A percentile compares a stretch with the other conserved stretches of the same genome.
phyloP scores from a whole-genome alignment of 2,329 filamentous ascomycete species.

The Teratosphaeria nubilosa region DNA sequence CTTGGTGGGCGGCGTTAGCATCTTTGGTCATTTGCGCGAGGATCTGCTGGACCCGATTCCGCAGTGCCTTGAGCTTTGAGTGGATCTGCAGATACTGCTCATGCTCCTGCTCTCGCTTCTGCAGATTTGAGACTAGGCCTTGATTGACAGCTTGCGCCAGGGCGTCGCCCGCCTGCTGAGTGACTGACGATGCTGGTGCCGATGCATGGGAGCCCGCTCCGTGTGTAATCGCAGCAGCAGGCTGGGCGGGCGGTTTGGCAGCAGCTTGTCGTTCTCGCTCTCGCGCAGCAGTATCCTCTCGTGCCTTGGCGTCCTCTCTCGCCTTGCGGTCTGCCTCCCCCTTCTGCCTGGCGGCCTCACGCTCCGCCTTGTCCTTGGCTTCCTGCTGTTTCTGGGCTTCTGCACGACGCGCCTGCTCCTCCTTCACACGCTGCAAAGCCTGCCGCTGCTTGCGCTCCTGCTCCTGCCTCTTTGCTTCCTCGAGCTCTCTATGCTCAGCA shows the following conservation, averaged over 20 bases:
- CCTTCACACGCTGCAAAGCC: constrained; percentile 12
- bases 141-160: background rate
- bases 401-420: constrained; percentile 13
- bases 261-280: background rate
- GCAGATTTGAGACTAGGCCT: constrained; percentile 5
- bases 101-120: constrained; percentile 34
- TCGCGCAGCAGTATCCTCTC: constrained; percentile 22
- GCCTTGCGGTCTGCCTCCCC: constrained; percentile 19
- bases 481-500: constrained; percentile 24
- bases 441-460: constrained; percentile 11
- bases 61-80: constrained; percentile 52
- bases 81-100: constrained; percentile 50
- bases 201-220: background rate
- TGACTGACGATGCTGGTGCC: background rate
- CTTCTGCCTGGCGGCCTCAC: constrained; percentile 12
- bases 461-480: constrained; percentile 14
- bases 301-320: constrained; percentile 12
- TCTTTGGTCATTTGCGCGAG: background rate
- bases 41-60: constrained; percentile 41
- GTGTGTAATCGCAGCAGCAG: background rate
- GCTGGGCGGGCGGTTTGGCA: background rate
- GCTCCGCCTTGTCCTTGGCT: constrained; percentile 23
- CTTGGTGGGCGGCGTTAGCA: background rate
- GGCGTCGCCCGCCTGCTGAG: background rate
- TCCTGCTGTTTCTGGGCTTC: constrained; percentile 9